phyloP scores from a whole-genome alignment of 2,329 filamentous ascomycete genomes.

The Epichloe bromicola region DNA sequence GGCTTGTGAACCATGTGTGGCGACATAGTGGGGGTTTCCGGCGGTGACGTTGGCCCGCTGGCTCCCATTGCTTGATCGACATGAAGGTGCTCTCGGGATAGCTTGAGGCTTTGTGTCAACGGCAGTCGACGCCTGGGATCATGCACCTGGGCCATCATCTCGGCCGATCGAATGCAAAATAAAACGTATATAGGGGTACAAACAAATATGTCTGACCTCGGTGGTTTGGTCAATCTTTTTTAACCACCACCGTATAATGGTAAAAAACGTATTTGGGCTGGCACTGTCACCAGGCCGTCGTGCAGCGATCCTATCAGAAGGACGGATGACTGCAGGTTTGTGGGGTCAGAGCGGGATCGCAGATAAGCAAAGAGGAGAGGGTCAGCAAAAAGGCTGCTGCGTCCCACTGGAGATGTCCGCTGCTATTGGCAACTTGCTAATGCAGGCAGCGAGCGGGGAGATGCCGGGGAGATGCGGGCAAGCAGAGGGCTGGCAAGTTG shows the following conservation, averaged over 20 bases:
- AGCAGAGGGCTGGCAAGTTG: neutral
- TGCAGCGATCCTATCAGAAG: conserved; percentile 4
- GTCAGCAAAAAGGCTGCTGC: neutral
- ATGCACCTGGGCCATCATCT: conserved; percentile 13
- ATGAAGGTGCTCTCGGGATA: conserved; percentile 17
- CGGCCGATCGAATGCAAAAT: conserved; percentile 4
- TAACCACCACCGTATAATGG: neutral
- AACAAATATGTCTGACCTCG: conserved; percentile 4
- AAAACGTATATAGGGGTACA: conserved; percentile 3
- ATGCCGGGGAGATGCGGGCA: neutral
- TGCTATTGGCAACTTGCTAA: neutral
- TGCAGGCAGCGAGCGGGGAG: conserved; percentile 1
- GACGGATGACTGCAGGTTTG: conserved; percentile 1
- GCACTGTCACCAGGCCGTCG: neutral
- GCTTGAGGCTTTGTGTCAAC: conserved; percentile 28
- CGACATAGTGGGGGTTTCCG: conserved; percentile 31
- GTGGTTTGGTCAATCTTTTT: conserved; percentile 1
- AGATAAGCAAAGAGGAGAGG: conserved; percentile 2
- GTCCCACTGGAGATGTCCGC: neutral
- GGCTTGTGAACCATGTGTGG: conserved; percentile 22
- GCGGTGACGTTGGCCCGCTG: conserved; percentile 31
- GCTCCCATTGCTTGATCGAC: conserved; percentile 11
- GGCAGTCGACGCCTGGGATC: conserved; percentile 20
- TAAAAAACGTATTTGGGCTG: conserved; percentile 2
- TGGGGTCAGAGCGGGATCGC: conserved; percentile 2